These are phyloP conservation scores for Dryas alaskensis DNA, from an alignment of 306 rosid genomes.

Conservation along the genomic window DNA sequence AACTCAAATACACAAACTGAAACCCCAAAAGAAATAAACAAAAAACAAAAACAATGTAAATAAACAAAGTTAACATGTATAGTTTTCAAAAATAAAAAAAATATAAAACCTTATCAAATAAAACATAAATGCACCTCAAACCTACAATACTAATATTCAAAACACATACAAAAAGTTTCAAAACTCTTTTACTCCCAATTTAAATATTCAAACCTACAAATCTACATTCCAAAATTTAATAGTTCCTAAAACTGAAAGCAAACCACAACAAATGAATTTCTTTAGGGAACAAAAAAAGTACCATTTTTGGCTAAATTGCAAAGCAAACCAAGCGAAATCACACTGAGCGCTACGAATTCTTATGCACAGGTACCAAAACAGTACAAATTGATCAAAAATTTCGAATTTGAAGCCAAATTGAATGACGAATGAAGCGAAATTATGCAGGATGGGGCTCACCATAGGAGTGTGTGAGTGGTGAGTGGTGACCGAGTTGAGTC, in stretches of 20 bases:
- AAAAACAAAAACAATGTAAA: conserved; percentile 27
- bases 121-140: conserved; percentile 3
- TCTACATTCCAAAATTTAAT: background rate
- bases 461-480: conserved; percentile 38
- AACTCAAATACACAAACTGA: conserved; percentile 81
- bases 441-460: conserved; percentile 45
- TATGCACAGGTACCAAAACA: conserved; percentile 3
- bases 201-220: background rate
- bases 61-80: conserved; percentile 27
- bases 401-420: background rate
- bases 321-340: conserved; percentile 5
- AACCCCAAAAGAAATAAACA: conserved; percentile 26
- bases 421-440: background rate
- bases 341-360: background rate
- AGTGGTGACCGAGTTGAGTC: conserved; percentile 46
- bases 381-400: background rate
- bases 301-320: conserved; percentile 26
- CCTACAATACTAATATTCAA: background rate
- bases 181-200: background rate
- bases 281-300: background rate
- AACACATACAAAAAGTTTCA: conserved; percentile 1
- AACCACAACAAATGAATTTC: conserved; percentile 19
- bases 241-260: conserved; percentile 5
- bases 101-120: conserved; percentile 7
- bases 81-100: background rate